These are phyloP conservation scores for Straminergon stramineum DNA, from an alignment of 225 moss, liverwort and hornwort species.

Conservation along the genomic window DNA sequence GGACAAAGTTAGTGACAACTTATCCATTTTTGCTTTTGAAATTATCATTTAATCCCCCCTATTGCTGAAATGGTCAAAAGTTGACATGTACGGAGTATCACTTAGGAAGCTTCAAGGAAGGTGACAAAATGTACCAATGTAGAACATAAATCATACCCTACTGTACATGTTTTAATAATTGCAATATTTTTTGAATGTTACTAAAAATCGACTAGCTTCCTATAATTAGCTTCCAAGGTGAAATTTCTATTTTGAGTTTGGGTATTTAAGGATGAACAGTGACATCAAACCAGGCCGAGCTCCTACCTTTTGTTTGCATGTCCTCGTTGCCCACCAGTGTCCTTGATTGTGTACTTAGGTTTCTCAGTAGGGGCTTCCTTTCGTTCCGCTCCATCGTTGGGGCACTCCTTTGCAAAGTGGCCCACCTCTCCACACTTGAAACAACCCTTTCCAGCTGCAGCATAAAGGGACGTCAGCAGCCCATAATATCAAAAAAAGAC, in stretches of 20 bases:
- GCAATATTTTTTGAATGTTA: neutral
- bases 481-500: neutral
- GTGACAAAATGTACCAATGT: neutral
- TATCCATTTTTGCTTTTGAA: neutral
- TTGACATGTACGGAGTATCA: neutral
- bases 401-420: constrained; percentile 84
- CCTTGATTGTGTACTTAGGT: constrained; percentile 82
- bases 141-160: neutral
- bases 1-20: neutral
- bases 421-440: constrained; percentile 90
- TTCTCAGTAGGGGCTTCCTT: constrained; percentile 32
- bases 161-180: neutral
- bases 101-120: neutral
- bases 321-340: constrained; percentile 81
- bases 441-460: constrained; percentile 70
- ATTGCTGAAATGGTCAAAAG: neutral
- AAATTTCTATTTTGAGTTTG: neutral
- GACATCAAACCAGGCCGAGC: neutral
- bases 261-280: neutral
- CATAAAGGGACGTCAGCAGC: neutral
- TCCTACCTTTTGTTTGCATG: constrained; percentile 52
- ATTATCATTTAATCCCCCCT: neutral
- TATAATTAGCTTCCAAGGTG: neutral
- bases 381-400: constrained; percentile 33
- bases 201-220: neutral